Conservation (phyloP, 176 grass and related monocot genomes). For the Miscanthus lutarioriparius region DNA sequence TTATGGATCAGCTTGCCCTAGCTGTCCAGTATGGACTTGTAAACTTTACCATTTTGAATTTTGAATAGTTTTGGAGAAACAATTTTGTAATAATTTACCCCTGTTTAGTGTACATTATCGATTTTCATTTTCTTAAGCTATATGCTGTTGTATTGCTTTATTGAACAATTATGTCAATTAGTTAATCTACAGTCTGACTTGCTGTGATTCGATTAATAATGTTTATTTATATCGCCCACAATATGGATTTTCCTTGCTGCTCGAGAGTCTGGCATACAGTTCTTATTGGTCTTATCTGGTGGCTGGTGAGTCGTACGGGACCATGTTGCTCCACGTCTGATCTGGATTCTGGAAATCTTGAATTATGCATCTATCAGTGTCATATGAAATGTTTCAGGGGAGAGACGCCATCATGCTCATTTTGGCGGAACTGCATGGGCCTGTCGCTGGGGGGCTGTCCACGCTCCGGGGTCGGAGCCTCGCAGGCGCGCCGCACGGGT, state of each 20-base stretch:
- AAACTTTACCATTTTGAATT: slow-evolving; percentile 31
- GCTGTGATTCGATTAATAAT: background rate
- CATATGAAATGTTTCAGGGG: background rate
- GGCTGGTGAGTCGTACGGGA: too few relatives aligned
- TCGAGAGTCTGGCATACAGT: background rate
- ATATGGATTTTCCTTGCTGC: background rate
- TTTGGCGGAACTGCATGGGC: background rate
- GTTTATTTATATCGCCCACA: background rate
- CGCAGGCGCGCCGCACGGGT: too few relatives aligned
- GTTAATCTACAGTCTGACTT: slow-evolving; percentile 1
- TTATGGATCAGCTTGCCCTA: slow-evolving; percentile 8
- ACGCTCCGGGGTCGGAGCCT: too few relatives aligned
- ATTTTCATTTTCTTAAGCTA: background rate
- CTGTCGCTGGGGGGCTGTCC: too few relatives aligned
- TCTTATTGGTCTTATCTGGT: too few relatives aligned
- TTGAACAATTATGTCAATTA: slow-evolving; percentile 17
- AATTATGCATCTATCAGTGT: background rate
- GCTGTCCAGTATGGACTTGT: slow-evolving; percentile 31
- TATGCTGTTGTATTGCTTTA: slow-evolving; percentile 24
- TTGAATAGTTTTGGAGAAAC: slow-evolving; percentile 20
- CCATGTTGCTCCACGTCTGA: background rate
- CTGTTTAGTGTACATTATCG: slow-evolving; percentile 16
- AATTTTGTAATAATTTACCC: slow-evolving; percentile 47
- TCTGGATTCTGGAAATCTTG: background rate
- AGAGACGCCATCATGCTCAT: background rate